Conservation (phyloP, 805 yeast genomes). For the Pichia membranifaciens region DNA sequence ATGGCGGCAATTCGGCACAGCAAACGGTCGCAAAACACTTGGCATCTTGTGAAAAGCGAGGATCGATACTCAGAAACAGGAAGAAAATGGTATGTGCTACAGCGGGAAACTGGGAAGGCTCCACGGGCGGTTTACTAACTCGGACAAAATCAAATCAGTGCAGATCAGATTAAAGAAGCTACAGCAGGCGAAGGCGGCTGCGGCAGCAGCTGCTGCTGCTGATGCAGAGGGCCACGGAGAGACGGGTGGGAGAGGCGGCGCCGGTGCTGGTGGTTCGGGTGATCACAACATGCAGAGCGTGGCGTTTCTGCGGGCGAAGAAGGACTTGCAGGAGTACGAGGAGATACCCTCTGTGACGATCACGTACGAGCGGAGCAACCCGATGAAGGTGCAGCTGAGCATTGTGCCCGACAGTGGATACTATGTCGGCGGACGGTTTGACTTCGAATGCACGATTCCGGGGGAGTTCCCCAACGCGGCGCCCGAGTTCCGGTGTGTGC, state of each 20-base stretch:
- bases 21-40: too few relatives aligned
- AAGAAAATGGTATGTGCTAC: too few relatives aligned
- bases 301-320: slow-evolving; percentile 72
- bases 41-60: too few relatives aligned
- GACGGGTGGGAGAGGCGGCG: slow-evolving; percentile 6
- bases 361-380: slow-evolving; percentile 44
- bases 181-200: slow-evolving; percentile 25
- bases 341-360: slow-evolving; percentile 34
- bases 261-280: slow-evolving; percentile 2
- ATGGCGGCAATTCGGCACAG: too few relatives aligned
- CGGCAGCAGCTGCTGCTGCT: slow-evolving; percentile 6
- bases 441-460: slow-evolving; percentile 58
- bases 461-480: slow-evolving; percentile 87
- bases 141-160: not conserved
- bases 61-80: too few relatives aligned
- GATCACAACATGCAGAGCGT: slow-evolving; percentile 26
- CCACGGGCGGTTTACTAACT: not conserved
- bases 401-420: slow-evolving; percentile 69
- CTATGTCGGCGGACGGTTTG: slow-evolving; percentile 63
- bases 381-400: slow-evolving; percentile 54
- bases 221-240: not conserved
- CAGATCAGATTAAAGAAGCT: slow-evolving; percentile 28
- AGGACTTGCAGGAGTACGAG: slow-evolving; percentile 66
- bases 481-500: slow-evolving; percentile 70
- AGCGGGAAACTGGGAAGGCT: too few relatives aligned